These are phyloP conservation scores for Schoenoplectus tabernaemontani DNA, from an alignment of 202 grass and related monocot species.

Conservation along the genomic window DNA sequence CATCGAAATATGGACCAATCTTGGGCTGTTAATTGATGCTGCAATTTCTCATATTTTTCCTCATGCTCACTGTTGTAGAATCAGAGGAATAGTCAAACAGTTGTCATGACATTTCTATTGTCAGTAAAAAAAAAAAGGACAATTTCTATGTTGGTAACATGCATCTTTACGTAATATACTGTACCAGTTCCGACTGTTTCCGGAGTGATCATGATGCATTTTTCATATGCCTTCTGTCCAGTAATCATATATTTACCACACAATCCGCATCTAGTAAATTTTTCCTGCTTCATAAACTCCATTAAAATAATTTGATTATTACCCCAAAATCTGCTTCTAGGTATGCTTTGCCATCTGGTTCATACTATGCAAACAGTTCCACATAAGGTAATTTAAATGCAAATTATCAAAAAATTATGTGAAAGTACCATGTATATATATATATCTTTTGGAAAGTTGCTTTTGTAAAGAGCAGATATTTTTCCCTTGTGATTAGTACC, in stretches of 20 bases:
- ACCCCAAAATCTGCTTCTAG: neutral
- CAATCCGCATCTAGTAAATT: neutral
- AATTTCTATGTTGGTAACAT: neutral
- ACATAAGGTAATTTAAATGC: neutral
- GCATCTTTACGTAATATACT: neutral
- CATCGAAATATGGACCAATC: neutral
- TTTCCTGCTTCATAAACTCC: neutral
- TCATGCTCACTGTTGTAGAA: neutral
- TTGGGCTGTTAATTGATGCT: neutral
- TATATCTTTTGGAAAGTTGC: neutral
- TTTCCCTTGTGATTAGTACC: constrained; percentile 12
- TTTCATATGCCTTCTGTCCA: neutral
- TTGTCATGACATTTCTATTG: neutral
- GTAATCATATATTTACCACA: neutral
- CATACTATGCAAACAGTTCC: neutral
- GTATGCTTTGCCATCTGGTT: neutral
- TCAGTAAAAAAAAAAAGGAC: neutral
- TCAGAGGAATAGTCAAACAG: neutral
- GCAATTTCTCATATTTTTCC: constrained; percentile 5
- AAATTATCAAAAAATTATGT: neutral
- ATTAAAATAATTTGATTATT: neutral
- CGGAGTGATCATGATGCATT: neutral
- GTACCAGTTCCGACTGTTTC: neutral
- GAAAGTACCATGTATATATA: neutral
- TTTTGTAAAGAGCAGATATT: neutral